These are phyloP conservation scores for Helotiales sp. DNA, from an alignment of 2,329 filamentous ascomycete species.

Conservation along the genomic window DNA sequence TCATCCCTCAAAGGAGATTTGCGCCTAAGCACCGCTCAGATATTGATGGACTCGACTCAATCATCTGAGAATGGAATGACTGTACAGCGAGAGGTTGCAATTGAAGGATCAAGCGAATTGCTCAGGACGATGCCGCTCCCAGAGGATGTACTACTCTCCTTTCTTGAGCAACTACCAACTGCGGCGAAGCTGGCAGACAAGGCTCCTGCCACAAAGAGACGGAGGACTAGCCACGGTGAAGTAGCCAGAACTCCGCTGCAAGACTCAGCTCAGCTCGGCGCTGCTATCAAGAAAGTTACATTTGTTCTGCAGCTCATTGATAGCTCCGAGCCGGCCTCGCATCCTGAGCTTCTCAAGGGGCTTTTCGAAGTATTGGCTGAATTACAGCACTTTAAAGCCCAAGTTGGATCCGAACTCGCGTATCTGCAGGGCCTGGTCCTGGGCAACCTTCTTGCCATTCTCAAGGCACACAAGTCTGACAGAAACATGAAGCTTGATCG, in stretches of 20 bases:
- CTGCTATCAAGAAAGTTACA: conserved; percentile 73
- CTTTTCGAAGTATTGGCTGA: conserved; percentile 86
- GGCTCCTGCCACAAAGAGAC: conserved; percentile 73
- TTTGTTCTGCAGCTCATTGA: conserved; percentile 89
- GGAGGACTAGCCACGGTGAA: conserved; percentile 74
- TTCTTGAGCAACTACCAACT: conserved; percentile 73
- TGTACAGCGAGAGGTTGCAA: conserved; percentile 38
- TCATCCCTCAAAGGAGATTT: conserved; percentile 64
- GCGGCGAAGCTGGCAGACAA: conserved; percentile 72
- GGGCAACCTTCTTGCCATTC: conserved; percentile 78
- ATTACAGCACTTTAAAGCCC: conserved; percentile 78
- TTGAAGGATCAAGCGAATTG: conserved; percentile 68
- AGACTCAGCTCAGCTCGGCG: conserved; percentile 64
- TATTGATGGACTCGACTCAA: conserved; percentile 63
- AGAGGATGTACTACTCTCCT: conserved; percentile 68
- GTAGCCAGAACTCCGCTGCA: conserved; percentile 60
- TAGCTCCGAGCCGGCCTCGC: conserved; percentile 70
- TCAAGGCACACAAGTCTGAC: conserved; percentile 70
- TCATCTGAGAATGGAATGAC: conserved; percentile 33
- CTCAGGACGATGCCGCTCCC: conserved; percentile 73
- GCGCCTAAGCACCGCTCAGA: conserved; percentile 59
- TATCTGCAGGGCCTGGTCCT: conserved; percentile 88
- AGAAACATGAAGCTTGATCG: conserved; percentile 68
- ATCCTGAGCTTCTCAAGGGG: conserved; percentile 73
- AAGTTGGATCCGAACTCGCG: conserved; percentile 82